These are phyloP conservation scores for Mycogone perniciosa DNA, from an alignment of 2,329 filamentous ascomycete genomes.

Conservation along the genomic window DNA sequence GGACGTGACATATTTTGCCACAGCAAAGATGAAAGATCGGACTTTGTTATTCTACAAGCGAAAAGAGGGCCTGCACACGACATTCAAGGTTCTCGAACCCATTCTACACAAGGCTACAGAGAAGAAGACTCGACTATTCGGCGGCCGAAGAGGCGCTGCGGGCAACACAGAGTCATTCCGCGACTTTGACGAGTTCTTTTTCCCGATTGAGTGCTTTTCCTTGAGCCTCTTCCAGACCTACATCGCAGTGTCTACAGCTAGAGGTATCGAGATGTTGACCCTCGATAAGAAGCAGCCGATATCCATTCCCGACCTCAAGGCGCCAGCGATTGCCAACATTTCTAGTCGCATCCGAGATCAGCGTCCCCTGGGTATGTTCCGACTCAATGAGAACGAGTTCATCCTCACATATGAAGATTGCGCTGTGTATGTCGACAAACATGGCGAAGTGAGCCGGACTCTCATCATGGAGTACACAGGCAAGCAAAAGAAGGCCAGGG, in stretches of 20 bases:
- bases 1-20: conserved; percentile 95
- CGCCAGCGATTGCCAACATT: conserved; percentile 75
- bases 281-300: conserved; percentile 95
- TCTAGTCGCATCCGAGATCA: conserved; percentile 76
- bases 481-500: conserved; percentile 68
- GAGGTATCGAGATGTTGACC: conserved; percentile 92
- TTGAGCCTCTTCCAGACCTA: conserved; percentile 96
- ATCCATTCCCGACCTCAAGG: conserved; percentile 82
- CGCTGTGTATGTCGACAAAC: conserved; percentile 96
- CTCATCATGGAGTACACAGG: conserved; percentile 99
- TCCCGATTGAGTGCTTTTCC: conserved; percentile 88
- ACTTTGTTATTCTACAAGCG: conserved; percentile 96
- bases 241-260: conserved; percentile 82
- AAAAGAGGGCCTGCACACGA: conserved; percentile 83
- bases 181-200: conserved; percentile 98
- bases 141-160: conserved; percentile 49
- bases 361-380: conserved; percentile 90
- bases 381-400: conserved; percentile 86
- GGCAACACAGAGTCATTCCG: conserved; percentile 92
- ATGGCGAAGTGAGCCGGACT: conserved; percentile 87
- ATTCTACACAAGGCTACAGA: conserved; percentile 89
- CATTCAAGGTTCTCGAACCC: conserved; percentile 94
- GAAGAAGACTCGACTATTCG: conserved; percentile 65
- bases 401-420: conserved; percentile 92
- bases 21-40: conserved; percentile 93